Evolutionary conservation across 73 alveolate species (phyloP).

Genomic region (Halteria grandinella): DNA sequence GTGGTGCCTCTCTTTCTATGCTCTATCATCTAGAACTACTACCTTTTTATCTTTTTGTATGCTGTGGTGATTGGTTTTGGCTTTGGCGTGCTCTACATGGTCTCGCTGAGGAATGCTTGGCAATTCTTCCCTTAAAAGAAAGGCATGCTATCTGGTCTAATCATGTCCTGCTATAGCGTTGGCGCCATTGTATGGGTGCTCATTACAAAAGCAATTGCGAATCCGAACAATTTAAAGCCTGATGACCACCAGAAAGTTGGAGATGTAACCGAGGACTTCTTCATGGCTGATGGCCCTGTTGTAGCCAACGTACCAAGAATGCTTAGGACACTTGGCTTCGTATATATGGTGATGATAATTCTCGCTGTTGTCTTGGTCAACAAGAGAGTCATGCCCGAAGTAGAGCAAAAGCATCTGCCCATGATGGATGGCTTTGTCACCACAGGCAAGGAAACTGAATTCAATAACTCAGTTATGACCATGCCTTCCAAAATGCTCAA

Average conservation of each 20-base stretch:
- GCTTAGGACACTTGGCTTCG: background rate
- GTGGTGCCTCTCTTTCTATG: background rate
- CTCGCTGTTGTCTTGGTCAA: background rate
- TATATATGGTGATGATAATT: background rate
- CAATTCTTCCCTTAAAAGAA: slow-evolving; percentile 26
- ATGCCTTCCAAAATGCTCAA: no score
- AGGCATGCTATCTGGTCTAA: slow-evolving; percentile 43
- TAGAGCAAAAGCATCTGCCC: no score
- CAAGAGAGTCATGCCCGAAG: background rate
- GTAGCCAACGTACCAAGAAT: background rate
- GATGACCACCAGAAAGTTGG: background rate
- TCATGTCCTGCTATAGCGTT: slow-evolving; percentile 14
- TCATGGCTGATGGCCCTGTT: background rate
- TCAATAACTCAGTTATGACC: no score
- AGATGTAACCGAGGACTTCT: no score
- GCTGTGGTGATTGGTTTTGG: background rate
- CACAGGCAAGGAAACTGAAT: no score
- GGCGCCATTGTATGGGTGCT: slow-evolving; percentile 27
- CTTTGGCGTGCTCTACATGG: slow-evolving; percentile 25
- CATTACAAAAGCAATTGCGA: background rate
- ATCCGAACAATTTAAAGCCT: background rate
- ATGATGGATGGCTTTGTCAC: no score
- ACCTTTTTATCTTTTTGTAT: background rate
- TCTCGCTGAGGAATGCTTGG: slow-evolving; percentile 29
- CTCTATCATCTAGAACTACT: no score